These are phyloP conservation scores for Atkinsonella hypoxylon DNA, from an alignment of 2,329 filamentous ascomycete species.

Conservation along the genomic window DNA sequence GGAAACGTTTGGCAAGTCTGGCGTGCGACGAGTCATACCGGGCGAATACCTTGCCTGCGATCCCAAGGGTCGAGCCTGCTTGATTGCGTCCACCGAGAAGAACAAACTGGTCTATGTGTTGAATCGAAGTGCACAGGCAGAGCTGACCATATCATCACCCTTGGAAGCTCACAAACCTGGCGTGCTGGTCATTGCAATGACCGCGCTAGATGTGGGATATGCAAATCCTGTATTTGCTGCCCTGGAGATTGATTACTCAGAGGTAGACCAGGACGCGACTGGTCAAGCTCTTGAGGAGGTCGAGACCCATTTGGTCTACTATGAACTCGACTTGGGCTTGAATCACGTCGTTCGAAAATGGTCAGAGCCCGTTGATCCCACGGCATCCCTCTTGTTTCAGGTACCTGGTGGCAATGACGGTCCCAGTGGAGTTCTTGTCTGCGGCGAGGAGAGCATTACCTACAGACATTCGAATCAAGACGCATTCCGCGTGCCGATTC, in stretches of 20 bases:
- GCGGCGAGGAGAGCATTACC: constrained; percentile 85
- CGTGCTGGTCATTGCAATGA: constrained; percentile 77
- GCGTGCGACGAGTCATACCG: constrained; percentile 81
- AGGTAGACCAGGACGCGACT: constrained; percentile 81
- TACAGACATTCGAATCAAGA: constrained; percentile 96
- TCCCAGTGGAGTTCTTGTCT: constrained; percentile 89
- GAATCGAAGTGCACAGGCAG: constrained; percentile 87
- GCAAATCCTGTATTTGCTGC: constrained; percentile 95
- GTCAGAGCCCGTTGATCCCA: constrained; percentile 86
- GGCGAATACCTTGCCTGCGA: constrained; percentile 94
- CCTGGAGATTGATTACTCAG: constrained; percentile 85
- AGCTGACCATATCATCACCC: constrained; percentile 92
- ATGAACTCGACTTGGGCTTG: constrained; percentile 89
- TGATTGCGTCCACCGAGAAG: constrained; percentile 92
- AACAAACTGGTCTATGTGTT: constrained; percentile 99
- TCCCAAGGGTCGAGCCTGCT: constrained; percentile 86
- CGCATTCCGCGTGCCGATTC: constrained; percentile 79
- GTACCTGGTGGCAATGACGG: constrained; percentile 90
- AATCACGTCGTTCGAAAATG: constrained; percentile 97
- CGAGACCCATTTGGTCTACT: constrained; percentile 90
- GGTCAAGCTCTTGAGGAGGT: constrained; percentile 69
- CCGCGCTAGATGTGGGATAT: constrained; percentile 88
- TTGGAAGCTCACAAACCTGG: constrained; percentile 92
- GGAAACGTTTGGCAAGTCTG: constrained; percentile 97
- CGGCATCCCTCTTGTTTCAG: constrained; percentile 82